These are phyloP conservation scores for Phytophthora sp. DNA, from an alignment of 352 stramenopile species.

Conservation along the genomic window DNA sequence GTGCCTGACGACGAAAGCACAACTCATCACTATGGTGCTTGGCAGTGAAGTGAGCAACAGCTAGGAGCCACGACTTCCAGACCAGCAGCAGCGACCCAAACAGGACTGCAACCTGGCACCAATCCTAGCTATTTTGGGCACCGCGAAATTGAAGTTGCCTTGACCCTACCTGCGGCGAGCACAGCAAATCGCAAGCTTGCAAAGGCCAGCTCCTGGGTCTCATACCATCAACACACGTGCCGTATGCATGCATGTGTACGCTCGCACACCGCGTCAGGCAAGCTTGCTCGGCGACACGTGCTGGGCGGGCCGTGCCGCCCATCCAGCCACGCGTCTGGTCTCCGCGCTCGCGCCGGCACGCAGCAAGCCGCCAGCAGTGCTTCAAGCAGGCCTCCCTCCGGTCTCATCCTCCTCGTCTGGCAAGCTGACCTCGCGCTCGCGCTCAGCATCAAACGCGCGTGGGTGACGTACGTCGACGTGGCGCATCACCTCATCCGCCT, in stretches of 20 bases:
- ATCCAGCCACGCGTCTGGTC: constrained; percentile 12
- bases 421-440: constrained; percentile 12
- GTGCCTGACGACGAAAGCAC: not conserved
- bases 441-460: constrained; percentile 24
- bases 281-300: not conserved
- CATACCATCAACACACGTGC: no score
- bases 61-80: no score
- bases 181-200: no score
- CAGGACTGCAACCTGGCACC: no score
- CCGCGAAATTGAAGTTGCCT: constrained; percentile 17
- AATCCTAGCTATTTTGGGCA: not conserved
- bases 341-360: not conserved
- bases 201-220: no score
- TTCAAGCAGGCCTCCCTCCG: not conserved
- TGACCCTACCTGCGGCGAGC: constrained; percentile 1
- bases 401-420: not conserved
- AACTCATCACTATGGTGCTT: constrained; percentile 5
- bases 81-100: not conserved
- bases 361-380: constrained; percentile 10
- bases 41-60: constrained; percentile 9
- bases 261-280: not conserved
- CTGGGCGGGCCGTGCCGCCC: constrained; percentile 11
- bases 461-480: constrained; percentile 7
- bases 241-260: no score
- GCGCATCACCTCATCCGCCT: not conserved